These are phyloP conservation scores for Groenewaldozyma tartarivorans DNA, from an alignment of 805 yeast genomes.

Conservation along the genomic window DNA sequence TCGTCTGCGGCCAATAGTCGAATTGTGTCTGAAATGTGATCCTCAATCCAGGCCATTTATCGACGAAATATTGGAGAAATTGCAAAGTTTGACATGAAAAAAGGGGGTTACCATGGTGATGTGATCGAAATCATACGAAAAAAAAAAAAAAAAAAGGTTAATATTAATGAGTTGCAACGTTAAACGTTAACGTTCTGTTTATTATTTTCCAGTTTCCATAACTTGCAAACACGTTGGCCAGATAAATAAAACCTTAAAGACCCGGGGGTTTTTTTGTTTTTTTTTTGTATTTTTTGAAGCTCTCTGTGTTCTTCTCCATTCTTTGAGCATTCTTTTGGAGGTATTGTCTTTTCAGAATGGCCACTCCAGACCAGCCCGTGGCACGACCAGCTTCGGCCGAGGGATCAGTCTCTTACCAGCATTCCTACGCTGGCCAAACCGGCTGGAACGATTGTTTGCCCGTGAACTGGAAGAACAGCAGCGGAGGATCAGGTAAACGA, in stretches of 20 bases:
- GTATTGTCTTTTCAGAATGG: too few relatives aligned
- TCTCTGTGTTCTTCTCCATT: not conserved
- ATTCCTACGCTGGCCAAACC: conserved; percentile 12
- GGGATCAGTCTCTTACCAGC: conserved; percentile 11
- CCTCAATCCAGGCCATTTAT: conserved; percentile 54
- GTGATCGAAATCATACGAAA: too few relatives aligned
- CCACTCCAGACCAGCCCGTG: conserved; percentile 3
- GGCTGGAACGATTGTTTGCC: conserved; percentile 63
- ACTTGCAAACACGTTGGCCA: too few relatives aligned
- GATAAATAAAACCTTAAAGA: too few relatives aligned
- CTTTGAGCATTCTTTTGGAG: too few relatives aligned
- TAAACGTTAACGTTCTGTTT: too few relatives aligned
- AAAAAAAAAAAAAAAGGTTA: too few relatives aligned
- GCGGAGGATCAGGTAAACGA: not conserved
- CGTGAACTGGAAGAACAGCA: conserved; percentile 11
- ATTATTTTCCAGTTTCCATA: too few relatives aligned
- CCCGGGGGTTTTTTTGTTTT: too few relatives aligned
- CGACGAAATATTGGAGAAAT: conserved; percentile 26
- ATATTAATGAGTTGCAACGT: too few relatives aligned
- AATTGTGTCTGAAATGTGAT: conserved; percentile 52
- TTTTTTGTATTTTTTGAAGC: not conserved
- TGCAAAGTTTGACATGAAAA: too few relatives aligned
- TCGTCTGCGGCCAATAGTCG: conserved; percentile 46
- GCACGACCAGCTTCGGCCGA: conserved; percentile 1
- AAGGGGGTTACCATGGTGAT: too few relatives aligned